Evolutionary conservation across 768 basidiomycete genomes (phyloP).

Genomic region (Panellus pusillus): DNA sequence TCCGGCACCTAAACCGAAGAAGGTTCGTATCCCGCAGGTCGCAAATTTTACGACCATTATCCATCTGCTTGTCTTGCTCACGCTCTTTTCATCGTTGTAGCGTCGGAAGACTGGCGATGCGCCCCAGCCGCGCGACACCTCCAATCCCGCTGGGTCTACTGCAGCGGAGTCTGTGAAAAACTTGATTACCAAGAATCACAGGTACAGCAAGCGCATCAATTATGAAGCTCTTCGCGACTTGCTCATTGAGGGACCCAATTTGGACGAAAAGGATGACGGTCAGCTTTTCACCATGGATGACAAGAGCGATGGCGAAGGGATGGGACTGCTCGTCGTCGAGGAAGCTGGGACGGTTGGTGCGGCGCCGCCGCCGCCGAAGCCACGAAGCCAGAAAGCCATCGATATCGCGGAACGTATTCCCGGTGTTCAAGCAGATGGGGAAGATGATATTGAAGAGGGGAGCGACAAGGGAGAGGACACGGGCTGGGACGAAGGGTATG

Average conservation of each 20-base stretch:
- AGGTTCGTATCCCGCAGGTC: slow-evolving; percentile 63
- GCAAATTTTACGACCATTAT: slow-evolving; percentile 31
- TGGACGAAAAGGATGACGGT: slow-evolving; percentile 47
- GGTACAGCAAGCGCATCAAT: slow-evolving; percentile 92
- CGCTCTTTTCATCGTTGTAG: slow-evolving; percentile 34
- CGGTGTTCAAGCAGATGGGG: slow-evolving; percentile 6
- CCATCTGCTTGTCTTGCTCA: slow-evolving; percentile 12
- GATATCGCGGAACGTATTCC: slow-evolving; percentile 16
- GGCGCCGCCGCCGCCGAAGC: slow-evolving; percentile 24
- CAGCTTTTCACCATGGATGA: slow-evolving; percentile 43
- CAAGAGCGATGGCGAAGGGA: slow-evolving; percentile 38
- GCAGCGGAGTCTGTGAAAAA: slow-evolving; percentile 77
- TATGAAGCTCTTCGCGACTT: slow-evolving; percentile 86
- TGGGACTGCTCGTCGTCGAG: slow-evolving; percentile 40
- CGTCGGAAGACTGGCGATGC: slow-evolving; percentile 60
- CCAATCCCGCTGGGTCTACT: slow-evolving; percentile 66
- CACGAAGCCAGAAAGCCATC: slow-evolving; percentile 24
- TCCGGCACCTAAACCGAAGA: slow-evolving; percentile 59
- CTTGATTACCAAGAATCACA: slow-evolving; percentile 80
- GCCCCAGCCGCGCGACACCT: slow-evolving; percentile 70
- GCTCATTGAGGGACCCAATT: slow-evolving; percentile 51
- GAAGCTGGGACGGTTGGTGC: slow-evolving; percentile 42
- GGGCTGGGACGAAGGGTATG: slow-evolving; percentile 58
- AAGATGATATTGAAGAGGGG: slow-evolving; percentile 1
- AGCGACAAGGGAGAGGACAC: slow-evolving; percentile 22